Evolutionary conservation across 768 basidiomycete species (phyloP), one percentile per base, ranked within the genome.

Genomic region (Boletellus sp.): DNA sequence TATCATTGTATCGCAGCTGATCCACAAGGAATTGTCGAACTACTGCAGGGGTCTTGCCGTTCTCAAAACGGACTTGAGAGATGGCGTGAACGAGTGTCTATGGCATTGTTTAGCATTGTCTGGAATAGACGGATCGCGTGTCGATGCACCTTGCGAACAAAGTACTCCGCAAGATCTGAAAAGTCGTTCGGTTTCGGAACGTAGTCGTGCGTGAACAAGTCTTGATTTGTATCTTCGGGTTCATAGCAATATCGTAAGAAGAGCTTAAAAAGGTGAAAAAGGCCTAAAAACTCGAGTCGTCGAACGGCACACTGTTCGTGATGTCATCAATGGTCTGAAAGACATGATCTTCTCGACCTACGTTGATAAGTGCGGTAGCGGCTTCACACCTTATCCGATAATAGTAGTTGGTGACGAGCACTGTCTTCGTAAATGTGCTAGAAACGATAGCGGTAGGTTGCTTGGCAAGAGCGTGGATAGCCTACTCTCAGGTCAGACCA

Each of bases 121-220:
- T 40, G 26, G 42, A 23, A 34, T 23, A 32, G 32, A 43, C 8
- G 16, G 38, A 46, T 48, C 37, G 28, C 36, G 31, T 42, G 44
- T 26, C 15, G 45, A 52, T 40, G 47, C 52, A 90, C 95, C 81
- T 95, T 95, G 57, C 90, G 87, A 23, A 98, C 88, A 60, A 96
- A 94, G 66, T 98, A 97, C 57, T 96, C 91, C 0, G 92, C 71
- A 26, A 96, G 72, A 58, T 96, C 91, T 48, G 85, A 81, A 66
- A 98, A 98, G 59, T 96, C 87, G 63, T 97, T 98, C 15, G 94
- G 91, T 58, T 90, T 85, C 2, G 94, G 94, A n/a, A 94, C 89
- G 66, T 90, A 94, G 35, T 83, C 87, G 64, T 93, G 89, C 7
- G 75, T 75, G 66, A 95, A 94, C 6, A 94, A 74, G 62, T 94